Percentiles rank a stretch among this genome's conserved stretches.
phyloP scores from a whole-genome alignment of 345 rosid genomes.

The Arabis alpina region DNA sequence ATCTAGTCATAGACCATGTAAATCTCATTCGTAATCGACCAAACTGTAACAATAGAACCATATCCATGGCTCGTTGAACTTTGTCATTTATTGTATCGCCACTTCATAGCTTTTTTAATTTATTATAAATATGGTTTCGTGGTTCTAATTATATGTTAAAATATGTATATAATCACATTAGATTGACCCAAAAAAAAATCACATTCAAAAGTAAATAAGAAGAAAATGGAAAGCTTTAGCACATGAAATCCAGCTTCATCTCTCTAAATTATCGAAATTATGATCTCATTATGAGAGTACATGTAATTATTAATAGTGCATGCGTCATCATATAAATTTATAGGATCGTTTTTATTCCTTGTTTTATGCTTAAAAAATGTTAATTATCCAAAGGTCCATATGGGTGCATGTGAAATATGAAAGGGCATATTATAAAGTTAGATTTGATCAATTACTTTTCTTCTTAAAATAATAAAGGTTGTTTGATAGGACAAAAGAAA shows the following conservation, averaged over 20 bases:
- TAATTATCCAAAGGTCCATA: conserved; percentile 15
- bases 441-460: conserved; percentile 9
- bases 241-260: conserved; percentile 35
- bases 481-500: not conserved
- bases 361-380: conserved; percentile 1
- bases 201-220: conserved; percentile 12
- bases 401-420: conserved; percentile 43
- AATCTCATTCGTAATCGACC: too few relatives aligned
- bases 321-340: conserved; percentile 3
- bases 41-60: too few relatives aligned
- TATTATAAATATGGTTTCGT: not conserved
- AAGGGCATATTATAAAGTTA: conserved; percentile 26
- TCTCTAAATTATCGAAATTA: conserved; percentile 17
- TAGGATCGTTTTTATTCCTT: conserved; percentile 31
- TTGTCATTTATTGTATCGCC: not conserved
- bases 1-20: too few relatives aligned
- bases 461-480: conserved; percentile 18
- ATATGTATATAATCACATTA: not conserved
- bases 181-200: not conserved
- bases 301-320: conserved; percentile 14
- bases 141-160: not conserved
- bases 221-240: conserved; percentile 19
- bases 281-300: conserved; percentile 26
- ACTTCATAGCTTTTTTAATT: not conserved
- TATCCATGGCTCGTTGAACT: too few relatives aligned